Evolutionary conservation across 768 basidiomycete species (phyloP).

Genomic region (Flagelloscypha sp.): DNA sequence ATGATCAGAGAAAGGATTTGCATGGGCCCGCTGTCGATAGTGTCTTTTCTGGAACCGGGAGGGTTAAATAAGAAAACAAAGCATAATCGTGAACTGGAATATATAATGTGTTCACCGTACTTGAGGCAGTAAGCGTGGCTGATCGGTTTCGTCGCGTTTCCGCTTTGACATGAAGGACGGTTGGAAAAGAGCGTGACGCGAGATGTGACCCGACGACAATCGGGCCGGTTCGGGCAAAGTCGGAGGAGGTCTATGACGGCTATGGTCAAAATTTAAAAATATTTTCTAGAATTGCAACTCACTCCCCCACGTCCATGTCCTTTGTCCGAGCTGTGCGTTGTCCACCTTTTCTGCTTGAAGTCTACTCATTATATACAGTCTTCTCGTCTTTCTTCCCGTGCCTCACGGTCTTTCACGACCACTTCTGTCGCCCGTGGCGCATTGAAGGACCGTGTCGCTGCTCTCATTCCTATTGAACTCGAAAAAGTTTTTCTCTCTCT

Average conservation of each 20-base stretch:
- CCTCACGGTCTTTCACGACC: conserved; percentile 9
- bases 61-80: conserved; percentile 1
- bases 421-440: conserved; percentile 52
- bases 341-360: conserved; percentile 25
- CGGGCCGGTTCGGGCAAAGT: too few relatives aligned
- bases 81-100: background rate
- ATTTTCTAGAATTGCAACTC: too few relatives aligned
- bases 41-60: conserved; percentile 67
- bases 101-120: conserved; percentile 18
- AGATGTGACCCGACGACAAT: too few relatives aligned
- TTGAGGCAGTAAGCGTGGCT: conserved; percentile 37
- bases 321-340: too few relatives aligned
- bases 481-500: conserved; percentile 44
- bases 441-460: conserved; percentile 86
- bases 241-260: too few relatives aligned
- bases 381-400: conserved; percentile 3
- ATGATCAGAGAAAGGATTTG: conserved; percentile 85
- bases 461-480: conserved; percentile 85
- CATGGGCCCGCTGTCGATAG: conserved; percentile 77
- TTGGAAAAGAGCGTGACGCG: background rate
- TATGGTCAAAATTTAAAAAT: too few relatives aligned
- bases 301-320: too few relatives aligned
- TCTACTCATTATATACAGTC: conserved; percentile 31
- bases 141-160: conserved; percentile 18
- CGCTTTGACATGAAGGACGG: conserved; percentile 23